Evolutionary conservation across 1,284 basidiomycete genomes (phyloP), one percentile per base, ranked within the genome.

Genomic region (Puccinia hordei): DNA sequence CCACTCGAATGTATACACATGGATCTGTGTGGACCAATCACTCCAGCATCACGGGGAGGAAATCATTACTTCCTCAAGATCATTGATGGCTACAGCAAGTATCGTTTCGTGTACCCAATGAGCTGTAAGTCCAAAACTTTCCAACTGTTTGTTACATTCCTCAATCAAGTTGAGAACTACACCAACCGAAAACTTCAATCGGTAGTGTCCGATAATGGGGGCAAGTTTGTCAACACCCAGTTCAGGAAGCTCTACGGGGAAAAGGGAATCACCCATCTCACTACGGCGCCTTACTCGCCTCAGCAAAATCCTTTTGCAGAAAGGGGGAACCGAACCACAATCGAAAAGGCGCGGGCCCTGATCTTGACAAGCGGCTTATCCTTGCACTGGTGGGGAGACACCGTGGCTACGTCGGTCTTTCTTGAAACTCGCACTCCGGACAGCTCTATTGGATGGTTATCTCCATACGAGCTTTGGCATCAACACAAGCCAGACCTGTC

Each of bases 231-330:
- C 15, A 59, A 59, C 22, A 1, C 10, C 19, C 2, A 2, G 6
- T 73, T 73, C 51, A 35, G 9, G 12, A 33, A 4, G 0, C 55
- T 73, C 6, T 73, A 33, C 4, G 4, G 0, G 0, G 5, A 30
- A 3, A n/a, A 51, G 17, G 68, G 68, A 0, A 71, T 51, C n/a
- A 30, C 9, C 19, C 35, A 65, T n/a, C 38, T 2, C 22, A 22
- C 61, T 19, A 51, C n/a, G 0, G 33, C 44, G 5, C 68, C 68
- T 2, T 53, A 71, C 51, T 30, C 33, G 0, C 68, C 68, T 19
- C 46, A 71, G 44, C 68, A 71, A 51, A 71, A 71, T 19, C 68
- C 68, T 24, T n/a, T 71, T 17, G 27, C 68, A 2, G 44, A 71
- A 24, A 8, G 17, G 9, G 68, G 68, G 10, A 77, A 77, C 24